Evolutionary conservation across 495 filamentous ascomycete species (phyloP).

Genomic region (Aspergillus saccharolyticus): DNA sequence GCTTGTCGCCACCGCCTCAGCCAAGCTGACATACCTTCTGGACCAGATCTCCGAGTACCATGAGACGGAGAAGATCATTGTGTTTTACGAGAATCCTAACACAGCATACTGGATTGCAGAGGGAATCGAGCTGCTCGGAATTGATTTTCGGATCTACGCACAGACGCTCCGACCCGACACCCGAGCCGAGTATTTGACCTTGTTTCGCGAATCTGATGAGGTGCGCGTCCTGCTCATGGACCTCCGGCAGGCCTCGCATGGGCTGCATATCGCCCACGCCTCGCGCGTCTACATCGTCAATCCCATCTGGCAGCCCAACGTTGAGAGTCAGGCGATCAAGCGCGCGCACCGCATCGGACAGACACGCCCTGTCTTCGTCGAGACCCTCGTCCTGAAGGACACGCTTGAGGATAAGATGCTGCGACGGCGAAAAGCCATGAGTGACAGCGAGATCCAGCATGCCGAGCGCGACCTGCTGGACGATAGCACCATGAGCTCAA

Average conservation of each 20-base stretch:
- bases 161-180: conserved; percentile 56
- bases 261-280: conserved; percentile 75
- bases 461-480: conserved; percentile 66
- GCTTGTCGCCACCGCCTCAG: conserved; percentile 75
- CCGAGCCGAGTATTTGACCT: conserved; percentile 65
- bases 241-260: conserved; percentile 78
- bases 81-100: conserved; percentile 90
- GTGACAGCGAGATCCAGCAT: conserved; percentile 63
- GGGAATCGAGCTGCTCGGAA: conserved; percentile 69
- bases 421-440: conserved; percentile 69
- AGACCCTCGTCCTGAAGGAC: conserved; percentile 76
- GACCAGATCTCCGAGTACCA: conserved; percentile 64
- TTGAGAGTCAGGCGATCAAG: conserved; percentile 90
- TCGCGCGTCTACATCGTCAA: conserved; percentile 89
- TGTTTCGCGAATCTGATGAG: conserved; percentile 63
- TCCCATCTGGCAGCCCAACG: conserved; percentile 77
- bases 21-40: conserved; percentile 82
- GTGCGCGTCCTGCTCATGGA: conserved; percentile 84
- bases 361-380: conserved; percentile 71
- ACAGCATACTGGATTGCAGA: conserved; percentile 78
- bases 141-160: conserved; percentile 80
- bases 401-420: conserved; percentile 87
- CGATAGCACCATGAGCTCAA: conserved; percentile 68
- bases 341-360: conserved; percentile 88
- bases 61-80: conserved; percentile 72